These are phyloP conservation scores for Pulveroboletus ravenelii DNA, from an alignment of 768 basidiomycete genomes.

Conservation along the genomic window DNA sequence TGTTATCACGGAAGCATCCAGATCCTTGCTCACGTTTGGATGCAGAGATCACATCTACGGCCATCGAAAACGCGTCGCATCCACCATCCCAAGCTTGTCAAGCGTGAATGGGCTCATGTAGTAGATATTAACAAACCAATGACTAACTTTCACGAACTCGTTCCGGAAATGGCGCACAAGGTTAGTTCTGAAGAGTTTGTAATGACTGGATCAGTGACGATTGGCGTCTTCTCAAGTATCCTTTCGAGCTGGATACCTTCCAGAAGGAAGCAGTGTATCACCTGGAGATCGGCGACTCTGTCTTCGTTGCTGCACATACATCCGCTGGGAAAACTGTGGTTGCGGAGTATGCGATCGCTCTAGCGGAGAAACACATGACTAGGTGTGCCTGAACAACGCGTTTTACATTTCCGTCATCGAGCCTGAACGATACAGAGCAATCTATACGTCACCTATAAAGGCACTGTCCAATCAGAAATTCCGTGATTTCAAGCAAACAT, in stretches of 20 bases:
- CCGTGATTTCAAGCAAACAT: conserved; percentile 96
- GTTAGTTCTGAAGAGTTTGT: conserved; percentile 35
- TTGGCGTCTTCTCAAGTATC: conserved; percentile 59
- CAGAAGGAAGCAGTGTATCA: conserved; percentile 99
- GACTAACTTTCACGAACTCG: conserved; percentile 83
- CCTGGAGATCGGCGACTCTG: conserved; percentile 93
- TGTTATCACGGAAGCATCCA: neutral
- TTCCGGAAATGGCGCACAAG: conserved; percentile 95
- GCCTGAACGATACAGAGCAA: conserved; percentile 55
- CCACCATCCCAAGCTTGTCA: conserved; percentile 50
- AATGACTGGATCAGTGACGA: conserved; percentile 2
- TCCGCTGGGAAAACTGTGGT: conserved; percentile 99
- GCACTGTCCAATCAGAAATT: conserved; percentile 99
- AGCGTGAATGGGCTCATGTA: conserved; percentile 97
- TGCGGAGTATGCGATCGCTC: conserved; percentile 96
- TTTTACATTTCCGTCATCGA: conserved; percentile 12
- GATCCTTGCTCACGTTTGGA: conserved; percentile 5
- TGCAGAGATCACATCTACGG: conserved; percentile 54
- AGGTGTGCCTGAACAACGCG: conserved; percentile 45
- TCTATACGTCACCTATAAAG: conserved; percentile 98
- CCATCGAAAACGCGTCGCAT: conserved; percentile 43
- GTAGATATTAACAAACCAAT: conserved; percentile 91
- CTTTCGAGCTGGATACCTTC: conserved; percentile 98
- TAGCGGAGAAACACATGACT: conserved; percentile 99
- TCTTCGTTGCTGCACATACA: conserved; percentile 99